A percentile compares a stretch with the other conserved stretches of the same genome.
Evolutionary conservation across 768 basidiomycete species (phyloP).

Genomic region (Neoboletus magnificus): DNA sequence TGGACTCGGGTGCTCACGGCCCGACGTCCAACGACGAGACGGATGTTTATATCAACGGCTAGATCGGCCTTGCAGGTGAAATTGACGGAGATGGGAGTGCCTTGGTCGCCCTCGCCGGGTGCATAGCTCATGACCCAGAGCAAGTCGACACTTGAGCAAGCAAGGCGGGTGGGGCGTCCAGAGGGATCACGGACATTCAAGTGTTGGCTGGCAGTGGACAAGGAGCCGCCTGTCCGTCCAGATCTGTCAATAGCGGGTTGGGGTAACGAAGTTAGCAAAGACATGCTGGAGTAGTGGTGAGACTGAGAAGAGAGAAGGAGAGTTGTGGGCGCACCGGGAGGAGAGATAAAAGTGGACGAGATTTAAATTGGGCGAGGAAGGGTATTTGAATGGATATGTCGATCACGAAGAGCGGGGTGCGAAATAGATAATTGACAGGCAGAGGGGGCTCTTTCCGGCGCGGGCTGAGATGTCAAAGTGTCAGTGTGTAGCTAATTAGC

Average conservation of each 20-base stretch:
- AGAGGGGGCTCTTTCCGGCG: background rate
- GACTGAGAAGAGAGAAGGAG: background rate
- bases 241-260: background rate
- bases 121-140: conserved; percentile 65
- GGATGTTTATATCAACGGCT: conserved; percentile 47
- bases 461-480: background rate
- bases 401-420: conserved; percentile 17
- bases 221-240: background rate
- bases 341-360: background rate
- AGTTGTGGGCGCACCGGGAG: background rate
- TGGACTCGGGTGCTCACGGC: conserved; percentile 67
- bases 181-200: conserved; percentile 5
- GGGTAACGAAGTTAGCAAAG: background rate
- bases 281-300: conserved; percentile 1
- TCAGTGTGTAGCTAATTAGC: background rate
- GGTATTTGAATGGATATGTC: conserved; percentile 10
- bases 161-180: conserved; percentile 23
- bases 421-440: conserved; percentile 8
- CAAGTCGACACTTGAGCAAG: conserved; percentile 49
- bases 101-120: conserved; percentile 61
- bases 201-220: conserved; percentile 13
- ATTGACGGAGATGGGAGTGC: conserved; percentile 59
- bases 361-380: conserved; percentile 23
- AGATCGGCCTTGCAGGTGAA: conserved; percentile 36
- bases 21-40: conserved; percentile 69